phyloP scores from a whole-genome alignment of 2,329 filamentous ascomycete species.

The Lojkania enalia region DNA sequence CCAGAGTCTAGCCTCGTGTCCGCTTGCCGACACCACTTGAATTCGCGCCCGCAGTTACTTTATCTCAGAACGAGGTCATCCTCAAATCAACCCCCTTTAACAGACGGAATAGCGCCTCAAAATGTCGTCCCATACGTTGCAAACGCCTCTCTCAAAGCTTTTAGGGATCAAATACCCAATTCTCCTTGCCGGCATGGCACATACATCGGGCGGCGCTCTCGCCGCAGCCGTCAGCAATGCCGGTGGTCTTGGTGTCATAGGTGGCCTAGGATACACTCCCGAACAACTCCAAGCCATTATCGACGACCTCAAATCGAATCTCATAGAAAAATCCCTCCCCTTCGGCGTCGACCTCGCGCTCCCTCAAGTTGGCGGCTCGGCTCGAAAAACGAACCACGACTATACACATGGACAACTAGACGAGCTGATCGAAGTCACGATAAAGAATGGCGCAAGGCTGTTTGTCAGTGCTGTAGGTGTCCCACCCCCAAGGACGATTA shows the following conservation, averaged over 20 bases:
- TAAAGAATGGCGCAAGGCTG: slow-evolving; percentile 78
- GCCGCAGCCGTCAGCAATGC: slow-evolving; percentile 67
- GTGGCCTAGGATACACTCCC: slow-evolving; percentile 56
- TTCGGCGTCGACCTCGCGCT: slow-evolving; percentile 93
- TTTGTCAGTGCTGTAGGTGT: slow-evolving; percentile 91
- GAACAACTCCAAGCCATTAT: slow-evolving; percentile 77
- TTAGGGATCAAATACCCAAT: slow-evolving; percentile 86
- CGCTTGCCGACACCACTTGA: too few relatives aligned
- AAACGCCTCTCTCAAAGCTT: slow-evolving; percentile 55
- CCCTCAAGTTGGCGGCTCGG: slow-evolving; percentile 81
- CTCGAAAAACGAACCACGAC: slow-evolving; percentile 91
- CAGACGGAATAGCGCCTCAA: too few relatives aligned
- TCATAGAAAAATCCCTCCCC: slow-evolving; percentile 68
- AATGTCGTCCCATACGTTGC: slow-evolving; percentile 39
- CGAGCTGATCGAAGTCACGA: slow-evolving; percentile 83
- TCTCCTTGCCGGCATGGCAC: slow-evolving; percentile 91
- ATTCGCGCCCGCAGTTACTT: neutral
- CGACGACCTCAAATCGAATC: slow-evolving; percentile 78
- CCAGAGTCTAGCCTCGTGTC: too few relatives aligned
- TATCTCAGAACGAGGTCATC: too few relatives aligned
- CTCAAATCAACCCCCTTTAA: too few relatives aligned
- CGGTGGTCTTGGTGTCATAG: slow-evolving; percentile 71
- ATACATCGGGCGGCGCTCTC: slow-evolving; percentile 57
- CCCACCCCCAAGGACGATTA: slow-evolving; percentile 73
- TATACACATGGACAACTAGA: slow-evolving; percentile 90